phyloP scores from a whole-genome alignment of 73 alveolate genomes.

The Tetrahymena borealis region DNA sequence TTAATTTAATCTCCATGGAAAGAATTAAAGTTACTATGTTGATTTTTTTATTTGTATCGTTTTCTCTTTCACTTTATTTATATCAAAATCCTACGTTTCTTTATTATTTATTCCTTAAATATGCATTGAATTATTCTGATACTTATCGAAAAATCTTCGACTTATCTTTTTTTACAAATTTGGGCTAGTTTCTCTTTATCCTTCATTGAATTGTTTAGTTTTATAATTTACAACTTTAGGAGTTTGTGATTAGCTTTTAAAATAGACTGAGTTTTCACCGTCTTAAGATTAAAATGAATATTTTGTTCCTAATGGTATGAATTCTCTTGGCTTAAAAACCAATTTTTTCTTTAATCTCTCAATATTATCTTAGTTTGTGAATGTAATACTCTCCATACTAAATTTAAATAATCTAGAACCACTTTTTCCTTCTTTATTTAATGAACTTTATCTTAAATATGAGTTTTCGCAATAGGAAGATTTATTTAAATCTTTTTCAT shows the following conservation, averaged over 20 bases:
- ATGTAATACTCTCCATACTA: not conserved
- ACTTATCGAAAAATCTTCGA: not conserved
- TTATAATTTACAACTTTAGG: not conserved
- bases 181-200: not conserved
- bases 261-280: not conserved
- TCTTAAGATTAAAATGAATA: not conserved
- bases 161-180: not conserved
- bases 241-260: not conserved
- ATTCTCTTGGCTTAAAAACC: not conserved
- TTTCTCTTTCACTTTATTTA: not conserved
- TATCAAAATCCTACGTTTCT: not conserved
- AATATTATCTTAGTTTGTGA: not conserved
- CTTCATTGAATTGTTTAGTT: not conserved
- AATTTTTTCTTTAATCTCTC: not conserved
- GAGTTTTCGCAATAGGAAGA: not conserved
- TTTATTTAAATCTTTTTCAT: not conserved
- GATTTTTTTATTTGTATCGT: not conserved
- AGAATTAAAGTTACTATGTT: not conserved
- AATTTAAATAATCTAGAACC: not conserved
- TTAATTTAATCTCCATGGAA: not conserved
- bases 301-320: not conserved
- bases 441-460: not conserved
- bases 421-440: not conserved
- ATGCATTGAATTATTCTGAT: not conserved
- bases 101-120: not conserved